phyloP scores from a whole-genome alignment of 2,329 filamentous ascomycete species.

The Epichloe aotearoae region DNA sequence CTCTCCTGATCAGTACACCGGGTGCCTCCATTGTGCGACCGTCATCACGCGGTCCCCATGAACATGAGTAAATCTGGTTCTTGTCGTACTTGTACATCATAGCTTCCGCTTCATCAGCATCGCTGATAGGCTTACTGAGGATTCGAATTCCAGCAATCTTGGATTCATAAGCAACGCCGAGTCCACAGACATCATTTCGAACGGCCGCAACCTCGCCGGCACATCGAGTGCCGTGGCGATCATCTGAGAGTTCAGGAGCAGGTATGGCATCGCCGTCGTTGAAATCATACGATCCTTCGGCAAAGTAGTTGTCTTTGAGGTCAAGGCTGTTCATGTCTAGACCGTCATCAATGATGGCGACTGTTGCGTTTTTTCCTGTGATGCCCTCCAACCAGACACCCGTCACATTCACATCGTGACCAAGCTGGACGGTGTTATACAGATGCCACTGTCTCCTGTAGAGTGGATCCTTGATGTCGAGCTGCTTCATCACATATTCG shows the following conservation, averaged over 20 bases:
- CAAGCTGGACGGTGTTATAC: conserved; percentile 65
- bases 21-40: conserved; percentile 89
- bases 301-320: conserved; percentile 86
- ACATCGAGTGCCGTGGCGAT: conserved; percentile 84
- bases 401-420: conserved; percentile 94
- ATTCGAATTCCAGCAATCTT: conserved; percentile 88
- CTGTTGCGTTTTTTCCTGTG: conserved; percentile 77
- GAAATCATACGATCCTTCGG: conserved; percentile 87
- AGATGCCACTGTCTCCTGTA: conserved; percentile 95
- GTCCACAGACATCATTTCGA: conserved; percentile 84
- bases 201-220: conserved; percentile 87
- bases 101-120: conserved; percentile 81
- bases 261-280: conserved; percentile 75
- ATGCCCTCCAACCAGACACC: conserved; percentile 83
- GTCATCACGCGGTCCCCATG: conserved; percentile 93
- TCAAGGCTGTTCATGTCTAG: conserved; percentile 93
- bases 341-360: conserved; percentile 92
- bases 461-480: conserved; percentile 80
- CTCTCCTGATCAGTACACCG: conserved; percentile 72
- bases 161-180: conserved; percentile 90
- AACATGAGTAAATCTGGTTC: conserved; percentile 97
- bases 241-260: conserved; percentile 68
- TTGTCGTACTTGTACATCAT: conserved; percentile 86
- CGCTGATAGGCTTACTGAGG: conserved; percentile 76
- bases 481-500: conserved; percentile 43